These are phyloP conservation scores for Globisporangium rhizosaccharum DNA, from an alignment of 352 stramenopile species.

Conservation along the genomic window DNA sequence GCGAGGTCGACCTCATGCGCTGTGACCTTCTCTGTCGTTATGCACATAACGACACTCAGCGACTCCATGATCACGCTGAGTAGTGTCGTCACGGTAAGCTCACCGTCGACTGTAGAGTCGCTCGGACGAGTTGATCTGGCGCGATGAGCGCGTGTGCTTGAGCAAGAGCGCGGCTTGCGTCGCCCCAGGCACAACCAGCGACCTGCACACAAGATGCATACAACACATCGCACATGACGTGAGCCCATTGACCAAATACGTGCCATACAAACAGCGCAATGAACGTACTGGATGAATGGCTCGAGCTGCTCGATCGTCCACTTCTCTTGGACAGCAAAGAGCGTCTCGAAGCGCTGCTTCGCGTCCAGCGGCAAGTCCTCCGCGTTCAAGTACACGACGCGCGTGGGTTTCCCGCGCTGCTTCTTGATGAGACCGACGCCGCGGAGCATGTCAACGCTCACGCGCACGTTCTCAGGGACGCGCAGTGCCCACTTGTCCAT, in stretches of 20 bases:
- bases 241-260: not conserved
- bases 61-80: not conserved
- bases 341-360: slow-evolving; percentile 69
- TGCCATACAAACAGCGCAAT: too few relatives aligned
- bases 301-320: slow-evolving; percentile 78
- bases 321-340: slow-evolving; percentile 79
- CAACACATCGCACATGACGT: not conserved
- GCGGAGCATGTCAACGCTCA: slow-evolving; percentile 60
- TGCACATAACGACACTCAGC: not conserved
- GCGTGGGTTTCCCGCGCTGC: slow-evolving; percentile 31
- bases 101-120: slow-evolving; percentile 59
- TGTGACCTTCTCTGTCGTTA: too few relatives aligned
- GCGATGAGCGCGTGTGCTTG: slow-evolving; percentile 73
- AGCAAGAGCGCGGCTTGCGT: slow-evolving; percentile 76
- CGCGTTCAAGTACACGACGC: slow-evolving; percentile 66
- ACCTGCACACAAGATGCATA: slow-evolving; percentile 20
- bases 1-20: too few relatives aligned
- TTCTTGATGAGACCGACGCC: slow-evolving; percentile 52
- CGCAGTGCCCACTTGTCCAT: slow-evolving; percentile 82
- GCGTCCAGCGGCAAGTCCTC: slow-evolving; percentile 59
- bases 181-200: slow-evolving; percentile 50
- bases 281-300: slow-evolving; percentile 71
- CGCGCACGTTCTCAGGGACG: slow-evolving; percentile 57
- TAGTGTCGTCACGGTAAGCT: not conserved
- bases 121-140: slow-evolving; percentile 64